Conservation (phyloP, 192 early-diverging fungal genomes). For the Linderina pennispora region DNA sequence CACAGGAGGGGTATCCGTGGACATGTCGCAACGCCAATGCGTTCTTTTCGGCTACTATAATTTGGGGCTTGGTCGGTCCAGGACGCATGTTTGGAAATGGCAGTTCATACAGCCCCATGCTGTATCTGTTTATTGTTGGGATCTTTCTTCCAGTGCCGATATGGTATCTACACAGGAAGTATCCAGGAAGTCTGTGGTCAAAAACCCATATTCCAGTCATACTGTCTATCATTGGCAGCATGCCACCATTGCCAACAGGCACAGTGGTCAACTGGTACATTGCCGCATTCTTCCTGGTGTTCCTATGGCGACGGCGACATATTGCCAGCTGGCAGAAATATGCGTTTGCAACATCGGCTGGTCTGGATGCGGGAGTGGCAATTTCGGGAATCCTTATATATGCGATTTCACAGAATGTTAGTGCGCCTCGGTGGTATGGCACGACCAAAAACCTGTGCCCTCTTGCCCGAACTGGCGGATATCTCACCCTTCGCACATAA, state of each 20-base stretch:
- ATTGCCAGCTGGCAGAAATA: slow-evolving; percentile 58
- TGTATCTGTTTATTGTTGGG: slow-evolving; percentile 50
- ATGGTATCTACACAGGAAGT: slow-evolving; percentile 47
- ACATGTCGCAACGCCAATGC: too few species aligned
- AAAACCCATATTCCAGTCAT: slow-evolving; percentile 55
- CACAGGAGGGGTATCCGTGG: too few species aligned
- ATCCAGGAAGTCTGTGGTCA: slow-evolving; percentile 44
- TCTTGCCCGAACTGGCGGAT: too few species aligned
- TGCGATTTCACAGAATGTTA: too few species aligned
- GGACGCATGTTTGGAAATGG: too few species aligned
- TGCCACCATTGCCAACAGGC: slow-evolving; percentile 50
- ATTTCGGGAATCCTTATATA: slow-evolving; percentile 46
- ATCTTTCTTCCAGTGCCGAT: slow-evolving; percentile 52
- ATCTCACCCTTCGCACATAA: too few species aligned
- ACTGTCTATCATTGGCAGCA: slow-evolving; percentile 47
- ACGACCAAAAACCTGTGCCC: too few species aligned
- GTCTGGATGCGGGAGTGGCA: slow-evolving; percentile 53
- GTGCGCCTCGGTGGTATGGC: too few species aligned
- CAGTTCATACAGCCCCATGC: too few species aligned
- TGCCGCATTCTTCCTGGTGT: slow-evolving; percentile 51
- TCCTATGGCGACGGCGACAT: slow-evolving; percentile 43
- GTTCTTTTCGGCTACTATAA: too few species aligned
- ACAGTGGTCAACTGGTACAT: slow-evolving; percentile 39
- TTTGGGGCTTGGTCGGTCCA: too few species aligned
- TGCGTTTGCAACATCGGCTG: slow-evolving; percentile 63